Evolutionary conservation across 306 rosid species (phyloP).

Genomic region (Rosa rugosa): DNA sequence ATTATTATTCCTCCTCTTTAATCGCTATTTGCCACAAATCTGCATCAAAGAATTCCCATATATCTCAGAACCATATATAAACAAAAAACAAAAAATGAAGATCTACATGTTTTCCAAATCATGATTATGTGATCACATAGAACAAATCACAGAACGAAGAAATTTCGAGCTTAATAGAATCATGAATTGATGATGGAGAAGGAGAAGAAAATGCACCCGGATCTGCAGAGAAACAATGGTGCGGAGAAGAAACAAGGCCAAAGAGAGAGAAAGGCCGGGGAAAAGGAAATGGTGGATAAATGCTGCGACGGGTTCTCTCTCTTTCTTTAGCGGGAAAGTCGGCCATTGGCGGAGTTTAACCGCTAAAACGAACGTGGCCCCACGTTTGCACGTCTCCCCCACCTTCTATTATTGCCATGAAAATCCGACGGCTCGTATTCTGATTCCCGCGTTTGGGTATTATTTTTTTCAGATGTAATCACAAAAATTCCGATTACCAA

Average conservation of each 20-base stretch:
- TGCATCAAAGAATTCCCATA: neutral
- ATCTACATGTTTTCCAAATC: neutral
- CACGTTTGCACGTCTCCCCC: slow-evolving; percentile 13
- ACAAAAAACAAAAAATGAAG: neutral
- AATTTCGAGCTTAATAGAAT: too few species aligned
- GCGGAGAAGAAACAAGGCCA: slow-evolving; percentile 8
- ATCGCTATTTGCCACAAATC: neutral
- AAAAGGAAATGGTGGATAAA: slow-evolving; percentile 11
- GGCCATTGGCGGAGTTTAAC: slow-evolving; percentile 8
- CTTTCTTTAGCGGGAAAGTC: slow-evolving; percentile 22
- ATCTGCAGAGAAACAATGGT: slow-evolving; percentile 2
- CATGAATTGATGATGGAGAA: too few species aligned
- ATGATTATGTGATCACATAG: neutral
- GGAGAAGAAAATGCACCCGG: too few species aligned
- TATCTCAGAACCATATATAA: neutral
- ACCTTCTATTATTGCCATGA: neutral
- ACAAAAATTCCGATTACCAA: neutral
- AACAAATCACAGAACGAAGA: neutral
- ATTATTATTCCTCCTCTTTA: neutral
- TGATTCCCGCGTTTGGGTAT: neutral
- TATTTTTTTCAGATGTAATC: neutral
- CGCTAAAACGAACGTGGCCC: slow-evolving; percentile 10
- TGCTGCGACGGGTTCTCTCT: neutral
- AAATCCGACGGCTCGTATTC: neutral
- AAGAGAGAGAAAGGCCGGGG: neutral